A percentile compares a stretch with the other conserved stretches of the same genome.
Evolutionary conservation across 495 filamentous ascomycete genomes (phyloP).

Genomic region (Penicillium verhagenii): DNA sequence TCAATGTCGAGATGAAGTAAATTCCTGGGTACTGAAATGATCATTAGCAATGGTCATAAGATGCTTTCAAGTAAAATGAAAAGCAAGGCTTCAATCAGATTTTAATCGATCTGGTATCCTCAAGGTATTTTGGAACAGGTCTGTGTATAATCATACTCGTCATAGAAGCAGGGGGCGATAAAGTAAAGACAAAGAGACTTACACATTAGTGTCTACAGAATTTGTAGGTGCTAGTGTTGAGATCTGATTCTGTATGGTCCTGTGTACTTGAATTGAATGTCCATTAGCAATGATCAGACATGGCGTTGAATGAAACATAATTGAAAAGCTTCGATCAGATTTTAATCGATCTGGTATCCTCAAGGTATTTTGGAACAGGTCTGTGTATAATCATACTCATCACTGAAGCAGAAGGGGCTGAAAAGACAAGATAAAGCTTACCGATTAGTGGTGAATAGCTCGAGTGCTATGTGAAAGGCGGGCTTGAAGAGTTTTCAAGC

Average conservation of each 20-base stretch:
- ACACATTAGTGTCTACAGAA: too few species aligned
- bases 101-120: not conserved
- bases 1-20: too few species aligned
- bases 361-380: not conserved
- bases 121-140: not conserved
- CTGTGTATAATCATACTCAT: not conserved
- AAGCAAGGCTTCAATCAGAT: not conserved
- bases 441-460: not conserved
- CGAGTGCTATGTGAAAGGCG: not conserved
- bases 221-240: too few species aligned
- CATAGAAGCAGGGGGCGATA: not conserved
- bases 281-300: not conserved
- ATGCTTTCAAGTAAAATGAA: not conserved
- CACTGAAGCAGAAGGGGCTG: conserved; percentile 15
- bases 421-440: conserved; percentile 1
- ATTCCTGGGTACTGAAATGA: not conserved
- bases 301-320: not conserved
- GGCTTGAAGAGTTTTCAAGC: not conserved
- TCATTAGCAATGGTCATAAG: not conserved
- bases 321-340: not conserved
- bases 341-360: not conserved
- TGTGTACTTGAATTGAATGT: too few species aligned
- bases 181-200: not conserved
- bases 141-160: not conserved
- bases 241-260: too few species aligned